Base-by-base conservation (phyloP, 345 rosid species). In the Citrus reticulata region DNA sequence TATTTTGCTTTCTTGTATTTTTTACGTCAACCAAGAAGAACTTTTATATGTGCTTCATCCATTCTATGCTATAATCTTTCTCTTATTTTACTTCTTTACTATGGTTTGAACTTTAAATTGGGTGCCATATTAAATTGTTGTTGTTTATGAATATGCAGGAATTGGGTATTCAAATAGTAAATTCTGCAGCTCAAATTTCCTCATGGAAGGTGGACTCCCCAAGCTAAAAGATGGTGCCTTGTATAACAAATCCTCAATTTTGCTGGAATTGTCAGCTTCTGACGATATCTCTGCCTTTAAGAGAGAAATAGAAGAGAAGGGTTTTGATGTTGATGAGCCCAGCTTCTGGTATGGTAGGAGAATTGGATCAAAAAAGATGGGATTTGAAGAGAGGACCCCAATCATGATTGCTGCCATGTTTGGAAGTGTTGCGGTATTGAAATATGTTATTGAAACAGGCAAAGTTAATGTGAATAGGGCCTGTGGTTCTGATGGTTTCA, bases 341-440 rank as follows among this genome's bases (percentile, higher is more conserved):
- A 87, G 91, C 78, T 78, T 83, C 20, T 95, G 99, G 99, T 95
- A 95, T 58, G 89, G 93, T n/a, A 74, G 92, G 82, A 88, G 88
- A 78, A 83, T 86, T 35, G 96, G 98, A 75, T 89, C 90, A 4
- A 92, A 84, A 80, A 95, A 87, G 91, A 93, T 95, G 97, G 96
- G 95, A 30, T 88, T 90, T 1, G 93, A 93, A 68, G 91, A 88
- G 78, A 89, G 95, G 83, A 93, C 97, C 4, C 98, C 97, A 2
- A 89, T 95, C 8, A 88, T 91, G 92, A 90, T 95, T 66, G 98
- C 97, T 81, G 89, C 95, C 81, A 81, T 89, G 90, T 92, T 87
- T 70, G 99, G 98, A 62, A 93, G 97, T 80, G 14, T 72, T 34
- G 81, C 83, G 2, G 90, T 93, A 22, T 63, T 89, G 77, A 92